A percentile compares a stretch with the other conserved stretches of the same genome.
These are phyloP conservation scores for Diaporthe sp. DNA, from an alignment of 2,329 filamentous ascomycete species.

Conservation along the genomic window DNA sequence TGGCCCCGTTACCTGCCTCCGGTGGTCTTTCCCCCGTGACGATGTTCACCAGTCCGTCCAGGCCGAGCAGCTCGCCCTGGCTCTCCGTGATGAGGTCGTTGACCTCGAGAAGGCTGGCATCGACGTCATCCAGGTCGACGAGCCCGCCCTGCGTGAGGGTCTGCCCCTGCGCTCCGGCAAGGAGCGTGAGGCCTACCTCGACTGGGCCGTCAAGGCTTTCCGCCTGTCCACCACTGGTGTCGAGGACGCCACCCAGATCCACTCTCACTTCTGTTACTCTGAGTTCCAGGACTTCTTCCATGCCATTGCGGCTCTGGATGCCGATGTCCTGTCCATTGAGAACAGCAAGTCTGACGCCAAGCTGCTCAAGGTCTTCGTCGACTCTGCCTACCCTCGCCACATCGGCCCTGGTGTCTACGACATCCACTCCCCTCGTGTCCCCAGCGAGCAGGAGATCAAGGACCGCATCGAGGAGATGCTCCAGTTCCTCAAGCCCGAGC, in stretches of 20 bases:
- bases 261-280: slow-evolving; percentile 99
- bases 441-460: slow-evolving; percentile 98
- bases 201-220: slow-evolving; percentile 99
- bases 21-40: slow-evolving; percentile 99
- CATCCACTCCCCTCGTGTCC: slow-evolving; percentile 98
- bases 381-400: slow-evolving; percentile 96
- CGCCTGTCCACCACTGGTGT: slow-evolving; percentile 94
- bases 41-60: slow-evolving; percentile 99
- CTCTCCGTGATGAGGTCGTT: slow-evolving; percentile 97
- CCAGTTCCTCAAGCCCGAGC: slow-evolving; percentile 93
- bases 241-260: slow-evolving; percentile 96
- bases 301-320: slow-evolving; percentile 97
- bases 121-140: slow-evolving; percentile 98
- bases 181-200: slow-evolving; percentile 96
- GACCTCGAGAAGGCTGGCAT: slow-evolving; percentile 98
- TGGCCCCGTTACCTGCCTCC: slow-evolving; percentile 96
- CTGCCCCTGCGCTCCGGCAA: slow-evolving; percentile 93
- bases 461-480: slow-evolving; percentile 98
- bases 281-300: slow-evolving; percentile 99
- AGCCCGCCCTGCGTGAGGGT: slow-evolving; percentile 99
- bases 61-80: slow-evolving; percentile 97
- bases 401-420: slow-evolving; percentile 99
- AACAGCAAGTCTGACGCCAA: slow-evolving; percentile 99
- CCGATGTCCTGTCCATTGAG: slow-evolving; percentile 98
- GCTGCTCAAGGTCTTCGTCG: slow-evolving; percentile 98